Evolutionary conservation across 495 filamentous ascomycete genomes (phyloP).

Genomic region (Pseudoneurospora amorphoporcata): DNA sequence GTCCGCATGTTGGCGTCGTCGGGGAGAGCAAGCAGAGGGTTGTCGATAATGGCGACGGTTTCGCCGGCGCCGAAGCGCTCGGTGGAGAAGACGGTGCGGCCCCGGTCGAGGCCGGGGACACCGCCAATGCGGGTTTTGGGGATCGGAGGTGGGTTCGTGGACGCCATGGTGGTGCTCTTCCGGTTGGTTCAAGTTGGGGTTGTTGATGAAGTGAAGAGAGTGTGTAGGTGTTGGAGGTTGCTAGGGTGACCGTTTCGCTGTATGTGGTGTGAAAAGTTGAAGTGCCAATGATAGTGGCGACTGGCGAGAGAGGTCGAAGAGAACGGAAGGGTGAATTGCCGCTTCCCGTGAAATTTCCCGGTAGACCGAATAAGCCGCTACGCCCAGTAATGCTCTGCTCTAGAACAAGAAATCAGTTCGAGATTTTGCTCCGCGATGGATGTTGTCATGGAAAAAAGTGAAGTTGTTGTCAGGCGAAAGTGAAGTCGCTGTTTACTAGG

Average conservation of each 20-base stretch:
- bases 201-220: neutral
- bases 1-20: conserved; percentile 22
- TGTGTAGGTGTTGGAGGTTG: neutral
- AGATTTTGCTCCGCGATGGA: neutral
- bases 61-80: conserved; percentile 26
- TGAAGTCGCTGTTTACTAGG: neutral
- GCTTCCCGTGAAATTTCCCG: neutral
- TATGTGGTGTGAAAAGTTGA: neutral
- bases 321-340: neutral
- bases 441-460: neutral
- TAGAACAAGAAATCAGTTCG: neutral
- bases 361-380: neutral
- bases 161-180: conserved; percentile 4
- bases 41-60: conserved; percentile 28
- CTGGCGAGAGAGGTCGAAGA: neutral
- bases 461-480: neutral
- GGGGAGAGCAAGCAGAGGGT: conserved; percentile 34
- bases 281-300: neutral
- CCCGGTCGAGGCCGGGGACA: conserved; percentile 7
- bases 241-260: neutral
- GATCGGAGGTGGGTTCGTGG: conserved; percentile 5
- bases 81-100: conserved; percentile 28
- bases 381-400: neutral
- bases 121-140: neutral
- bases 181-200: neutral